Evolutionary conservation across 1,284 basidiomycete genomes (phyloP), one percentile per base, ranked within the genome.

Genomic region (Phellopilus nigrolimitatus): DNA sequence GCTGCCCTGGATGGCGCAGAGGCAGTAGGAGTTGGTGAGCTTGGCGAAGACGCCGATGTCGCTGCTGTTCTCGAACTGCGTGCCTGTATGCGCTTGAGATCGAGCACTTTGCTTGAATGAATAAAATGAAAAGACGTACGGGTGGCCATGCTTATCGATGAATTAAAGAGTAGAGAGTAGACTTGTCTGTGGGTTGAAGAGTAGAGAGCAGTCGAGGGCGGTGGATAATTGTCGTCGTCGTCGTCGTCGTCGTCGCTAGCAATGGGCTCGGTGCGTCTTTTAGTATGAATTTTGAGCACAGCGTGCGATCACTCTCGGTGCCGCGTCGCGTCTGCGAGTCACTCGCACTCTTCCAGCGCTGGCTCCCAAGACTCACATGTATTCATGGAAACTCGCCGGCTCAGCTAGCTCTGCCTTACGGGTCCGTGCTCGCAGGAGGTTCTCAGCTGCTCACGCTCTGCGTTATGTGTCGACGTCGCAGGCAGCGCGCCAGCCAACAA

Each of bases 11-110:
- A 97, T 83, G 52, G 93, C 91, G 61, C 83, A 82, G 46, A 97
- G 82, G 70, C 93, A 95, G 78, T 95, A 97, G 66, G 82, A 88
- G 78, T 99, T 98, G 64, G 95, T 98, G 63, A 95, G 82, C 74
- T 91, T 97, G 64, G 91, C 74, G 72, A 94, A 95, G 41, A 95
- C 92, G 64, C 94, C 92, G 61, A 98, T 84, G 65, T 98, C 95
- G 71, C 89, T 93, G 70, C 85, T 94, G 75, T 97, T 97, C 75
- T 99, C 95, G 66, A 97, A 99, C 73, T 92, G 89, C 58, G 89
- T 75, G 66, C 91, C 90, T 93, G 64, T 24, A 54, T 43, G 47
- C 39, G 27, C 22, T 51, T 53, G 37, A 43, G 28, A 37, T 13
- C 22, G 21, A 49, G 33, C 43, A 37, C 9, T 10, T 31, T 47